These are phyloP conservation scores for Cystobasidiaceae sp. DNA, from an alignment of 1,284 basidiomycete species.

Conservation along the genomic window DNA sequence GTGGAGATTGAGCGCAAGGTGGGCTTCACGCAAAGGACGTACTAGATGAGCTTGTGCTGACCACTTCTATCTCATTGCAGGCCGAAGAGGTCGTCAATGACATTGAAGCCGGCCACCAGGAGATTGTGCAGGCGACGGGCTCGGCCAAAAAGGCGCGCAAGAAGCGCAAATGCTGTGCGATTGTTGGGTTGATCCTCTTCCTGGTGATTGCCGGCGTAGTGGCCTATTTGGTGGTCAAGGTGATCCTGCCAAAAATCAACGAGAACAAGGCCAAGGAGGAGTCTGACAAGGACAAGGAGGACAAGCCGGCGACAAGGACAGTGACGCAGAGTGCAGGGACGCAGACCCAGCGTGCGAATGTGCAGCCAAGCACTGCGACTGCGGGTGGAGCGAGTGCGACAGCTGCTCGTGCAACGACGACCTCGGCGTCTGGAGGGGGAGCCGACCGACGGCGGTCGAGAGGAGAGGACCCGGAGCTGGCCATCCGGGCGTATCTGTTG, in stretches of 20 bases:
- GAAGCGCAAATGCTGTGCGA: conserved; percentile 50
- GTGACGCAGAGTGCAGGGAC: conserved; percentile 16
- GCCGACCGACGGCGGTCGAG: no score
- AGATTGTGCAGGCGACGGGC: conserved; percentile 63
- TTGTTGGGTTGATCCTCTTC: conserved; percentile 31
- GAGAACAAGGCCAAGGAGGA: conserved; percentile 20
- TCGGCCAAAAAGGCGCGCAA: conserved; percentile 69
- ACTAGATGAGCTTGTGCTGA: no score
- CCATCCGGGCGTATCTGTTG: no score
- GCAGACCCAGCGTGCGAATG: conserved; percentile 9
- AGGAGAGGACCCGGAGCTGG: no score
- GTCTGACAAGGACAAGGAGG: background rate
- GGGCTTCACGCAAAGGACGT: no score
- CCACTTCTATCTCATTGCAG: no score
- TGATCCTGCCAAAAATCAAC: conserved; percentile 30
- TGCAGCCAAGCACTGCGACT: background rate
- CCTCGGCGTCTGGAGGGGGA: no score
- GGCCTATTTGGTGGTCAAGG: conserved; percentile 32
- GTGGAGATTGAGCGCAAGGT: conserved; percentile 57
- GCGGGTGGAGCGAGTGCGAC: no score
- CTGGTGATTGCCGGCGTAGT: conserved; percentile 35
- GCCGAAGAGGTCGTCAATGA: conserved; percentile 61
- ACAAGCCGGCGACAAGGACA: conserved; percentile 19
- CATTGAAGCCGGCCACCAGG: conserved; percentile 59
- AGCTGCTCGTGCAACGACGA: no score